Base-by-base conservation (phyloP, 2,329 filamentous ascomycete genomes). In the Hypoxylon rubiginosum region DNA sequence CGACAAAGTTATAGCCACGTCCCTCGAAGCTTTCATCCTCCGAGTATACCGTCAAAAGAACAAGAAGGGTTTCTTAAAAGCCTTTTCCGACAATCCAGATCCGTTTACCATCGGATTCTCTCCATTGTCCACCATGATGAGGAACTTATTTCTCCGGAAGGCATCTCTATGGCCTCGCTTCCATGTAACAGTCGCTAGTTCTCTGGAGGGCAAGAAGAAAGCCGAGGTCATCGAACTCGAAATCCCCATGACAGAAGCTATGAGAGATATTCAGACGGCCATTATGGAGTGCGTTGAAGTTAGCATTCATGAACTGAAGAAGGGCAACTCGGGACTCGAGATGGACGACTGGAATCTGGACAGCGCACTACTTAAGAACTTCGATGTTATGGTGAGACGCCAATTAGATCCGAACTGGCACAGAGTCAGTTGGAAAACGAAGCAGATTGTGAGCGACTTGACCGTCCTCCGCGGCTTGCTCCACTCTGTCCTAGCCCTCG, bases 321-420 rank as follows among this genome's bases (percentile, higher is more conserved):
- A 97, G 80, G 88, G 89, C 17, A 98, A 97, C 75, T 87, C 90
- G 0, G 94, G 94, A 1, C 83, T 99, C 6, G 95, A 98, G 72
- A 94, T 98, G 89, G 94, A 97, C 64, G 94, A 97, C 75, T 98
- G 95, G 95, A 97, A 93, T 53, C 84, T 97, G 17, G 95, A 98
- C 78, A 97, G 92, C 75, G 95, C 95, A 36, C 81, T 98, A 66
- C 91, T 97, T 71, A 92, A 91, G 75, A 97, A 94, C 74, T 99
- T 99, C 77, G 96, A 98, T 77, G 84, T 92, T 65, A 91, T 94
- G 59, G 90, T 99, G 54, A 88, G 95, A 67, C 88, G 94, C 62
- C 96, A 99, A 78, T 83, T 99, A 17, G 94, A 98, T 75, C 94
- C 95, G 4, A 94, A 98, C 63, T 99, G 96, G 96, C 96, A 99